phyloP scores from a whole-genome alignment of 352 stramenopile genomes.

The Phytophthora melonis region DNA sequence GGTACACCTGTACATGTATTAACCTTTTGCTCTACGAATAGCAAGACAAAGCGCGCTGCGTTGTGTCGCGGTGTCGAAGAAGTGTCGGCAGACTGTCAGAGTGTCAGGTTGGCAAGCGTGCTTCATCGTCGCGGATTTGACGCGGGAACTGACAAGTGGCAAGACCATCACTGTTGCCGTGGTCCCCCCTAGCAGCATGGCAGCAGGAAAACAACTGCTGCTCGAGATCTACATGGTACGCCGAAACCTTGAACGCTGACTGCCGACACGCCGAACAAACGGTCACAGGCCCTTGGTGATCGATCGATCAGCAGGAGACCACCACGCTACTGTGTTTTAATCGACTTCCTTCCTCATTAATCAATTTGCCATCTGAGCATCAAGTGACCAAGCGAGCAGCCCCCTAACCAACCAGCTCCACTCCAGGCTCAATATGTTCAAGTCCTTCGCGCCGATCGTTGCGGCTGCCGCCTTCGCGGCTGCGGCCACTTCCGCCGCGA shows the following conservation, averaged over 20 bases:
- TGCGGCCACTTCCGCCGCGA: constrained; percentile 10
- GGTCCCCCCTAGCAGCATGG: background rate
- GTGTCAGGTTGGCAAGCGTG: background rate
- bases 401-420: background rate
- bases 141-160: background rate
- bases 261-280: background rate
- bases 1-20: too few species aligned
- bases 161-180: background rate
- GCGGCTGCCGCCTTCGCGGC: constrained; percentile 12
- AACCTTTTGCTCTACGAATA: too few species aligned
- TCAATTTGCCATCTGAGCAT: background rate
- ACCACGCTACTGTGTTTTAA: background rate
- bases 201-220: background rate
- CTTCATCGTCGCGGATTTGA: constrained; percentile 3
- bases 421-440: constrained; percentile 12
- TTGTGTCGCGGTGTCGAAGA: too few species aligned
- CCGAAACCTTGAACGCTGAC: background rate
- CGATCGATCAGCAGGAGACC: background rate
- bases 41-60: too few species aligned
- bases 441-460: constrained; percentile 17
- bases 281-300: background rate
- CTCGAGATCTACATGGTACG: background rate
- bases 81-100: too few species aligned
- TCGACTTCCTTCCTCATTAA: background rate
- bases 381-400: constrained; percentile 1